phyloP scores from a whole-genome alignment of 2,329 filamentous ascomycete species.

The Biscogniauxia mediterranea region DNA sequence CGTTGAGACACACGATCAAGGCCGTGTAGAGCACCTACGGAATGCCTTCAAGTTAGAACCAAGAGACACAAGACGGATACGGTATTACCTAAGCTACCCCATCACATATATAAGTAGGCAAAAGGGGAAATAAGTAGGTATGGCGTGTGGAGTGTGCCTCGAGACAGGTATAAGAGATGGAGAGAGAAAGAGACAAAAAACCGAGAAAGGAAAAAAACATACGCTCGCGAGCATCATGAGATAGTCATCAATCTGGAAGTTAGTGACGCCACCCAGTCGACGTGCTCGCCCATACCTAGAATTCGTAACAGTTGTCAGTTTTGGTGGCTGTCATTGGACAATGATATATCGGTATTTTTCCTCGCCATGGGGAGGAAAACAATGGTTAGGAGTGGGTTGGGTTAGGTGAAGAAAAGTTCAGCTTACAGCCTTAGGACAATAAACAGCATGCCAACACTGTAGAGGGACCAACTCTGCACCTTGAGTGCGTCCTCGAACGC shows the following conservation, averaged over 20 bases:
- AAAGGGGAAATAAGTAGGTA: too few relatives aligned
- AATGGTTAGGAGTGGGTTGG: neutral
- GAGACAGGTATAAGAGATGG: neutral
- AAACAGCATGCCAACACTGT: constrained; percentile 10
- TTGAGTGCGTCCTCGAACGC: constrained; percentile 6
- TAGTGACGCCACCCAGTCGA: constrained; percentile 4
- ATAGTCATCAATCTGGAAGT: constrained; percentile 11
- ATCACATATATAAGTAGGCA: too few relatives aligned
- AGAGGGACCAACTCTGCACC: constrained; percentile 12
- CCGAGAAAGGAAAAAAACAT: too few relatives aligned
- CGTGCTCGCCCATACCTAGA: constrained; percentile 6
- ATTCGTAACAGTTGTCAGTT: neutral
- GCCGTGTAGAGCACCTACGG: constrained; percentile 9
- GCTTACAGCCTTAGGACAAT: constrained; percentile 11
- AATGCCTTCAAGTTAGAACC: neutral
- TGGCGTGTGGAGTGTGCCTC: too few relatives aligned
- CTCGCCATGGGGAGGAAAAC: neutral
- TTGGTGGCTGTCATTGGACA: neutral
- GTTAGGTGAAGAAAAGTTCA: too few relatives aligned
- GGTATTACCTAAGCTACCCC: neutral
- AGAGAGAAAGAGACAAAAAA: too few relatives aligned
- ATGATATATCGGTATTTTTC: neutral
- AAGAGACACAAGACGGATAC: neutral
- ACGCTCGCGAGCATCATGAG: constrained; percentile 11
- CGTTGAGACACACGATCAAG: constrained; percentile 10